A percentile compares a stretch with the other conserved stretches of the same genome.
Evolutionary conservation across 2,329 filamentous ascomycete species (phyloP).

Genomic region (Domatiomyces globalis): DNA sequence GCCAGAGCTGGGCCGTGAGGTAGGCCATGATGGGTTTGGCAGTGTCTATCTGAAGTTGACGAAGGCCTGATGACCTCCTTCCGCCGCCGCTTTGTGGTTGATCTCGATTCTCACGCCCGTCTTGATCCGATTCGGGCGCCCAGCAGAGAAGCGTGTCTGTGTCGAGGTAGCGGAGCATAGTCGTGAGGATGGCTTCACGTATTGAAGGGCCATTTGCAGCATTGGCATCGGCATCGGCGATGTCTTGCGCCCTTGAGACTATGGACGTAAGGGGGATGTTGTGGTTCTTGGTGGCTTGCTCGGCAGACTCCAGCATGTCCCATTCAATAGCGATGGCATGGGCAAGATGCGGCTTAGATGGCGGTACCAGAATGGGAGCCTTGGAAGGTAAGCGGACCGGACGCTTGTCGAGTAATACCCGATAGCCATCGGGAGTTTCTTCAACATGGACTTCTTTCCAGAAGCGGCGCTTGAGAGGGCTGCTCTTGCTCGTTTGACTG

Average conservation of each 20-base stretch:
- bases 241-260: conserved; percentile 68
- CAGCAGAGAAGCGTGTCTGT: conserved; percentile 91
- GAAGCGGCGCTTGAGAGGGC: conserved; percentile 56
- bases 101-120: conserved; percentile 20
- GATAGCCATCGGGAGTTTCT: conserved; percentile 43
- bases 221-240: conserved; percentile 57
- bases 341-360: conserved; percentile 66
- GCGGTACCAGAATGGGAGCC: conserved; percentile 60
- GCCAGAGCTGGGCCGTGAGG: conserved; percentile 64
- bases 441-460: conserved; percentile 72
- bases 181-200: conserved; percentile 49
- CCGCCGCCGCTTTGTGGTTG: conserved; percentile 36
- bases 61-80: conserved; percentile 43
- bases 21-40: conserved; percentile 58
- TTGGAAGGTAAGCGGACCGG: conserved; percentile 62
- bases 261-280: conserved; percentile 83
- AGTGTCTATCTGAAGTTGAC: conserved; percentile 55
- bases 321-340: conserved; percentile 81
- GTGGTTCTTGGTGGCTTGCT: conserved; percentile 74
- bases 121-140: conserved; percentile 41
- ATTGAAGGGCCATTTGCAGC: conserved; percentile 34
- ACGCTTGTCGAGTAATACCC: conserved; percentile 62
- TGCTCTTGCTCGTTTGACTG: conserved; percentile 21
- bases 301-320: conserved; percentile 67
- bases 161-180: conserved; percentile 70